phyloP scores from a whole-genome alignment of 371 early-diverging fungal genomes.

The Syncephalastrum monosporum region DNA sequence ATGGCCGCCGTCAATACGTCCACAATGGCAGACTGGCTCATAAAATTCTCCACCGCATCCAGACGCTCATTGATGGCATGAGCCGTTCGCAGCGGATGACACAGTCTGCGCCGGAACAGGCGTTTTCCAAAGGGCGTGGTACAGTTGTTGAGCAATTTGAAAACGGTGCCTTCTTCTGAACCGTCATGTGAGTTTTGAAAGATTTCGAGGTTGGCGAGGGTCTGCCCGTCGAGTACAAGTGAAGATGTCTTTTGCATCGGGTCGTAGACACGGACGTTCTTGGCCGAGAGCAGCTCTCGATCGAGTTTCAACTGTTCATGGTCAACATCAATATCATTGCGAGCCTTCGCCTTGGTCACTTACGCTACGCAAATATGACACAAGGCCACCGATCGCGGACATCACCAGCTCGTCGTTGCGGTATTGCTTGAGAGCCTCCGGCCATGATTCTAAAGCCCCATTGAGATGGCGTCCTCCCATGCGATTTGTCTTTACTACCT shows the following conservation, averaged over 20 bases:
- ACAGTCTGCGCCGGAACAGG: constrained; percentile 85
- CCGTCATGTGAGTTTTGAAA: constrained; percentile 86
- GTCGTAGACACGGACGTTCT: constrained; percentile 78
- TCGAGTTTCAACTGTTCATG: constrained; percentile 75
- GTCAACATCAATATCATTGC: constrained; percentile 1
- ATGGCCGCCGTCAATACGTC: constrained; percentile 38
- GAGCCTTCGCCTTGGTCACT: constrained; percentile 8
- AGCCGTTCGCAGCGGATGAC: constrained; percentile 84
- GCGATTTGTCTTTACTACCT: constrained; percentile 9
- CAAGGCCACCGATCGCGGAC: constrained; percentile 78
- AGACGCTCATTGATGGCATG: constrained; percentile 84
- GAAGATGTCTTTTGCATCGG: constrained; percentile 67
- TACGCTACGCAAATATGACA: constrained; percentile 75
- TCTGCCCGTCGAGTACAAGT: constrained; percentile 92
- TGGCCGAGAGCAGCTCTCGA: constrained; percentile 76
- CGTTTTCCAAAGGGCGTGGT: constrained; percentile 91
- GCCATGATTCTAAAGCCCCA: constrained; percentile 30
- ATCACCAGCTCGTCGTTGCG: constrained; percentile 44
- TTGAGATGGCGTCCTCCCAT: background rate
- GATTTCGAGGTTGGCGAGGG: constrained; percentile 92
- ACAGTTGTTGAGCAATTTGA: constrained; percentile 84
- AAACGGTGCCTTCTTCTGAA: constrained; percentile 79
- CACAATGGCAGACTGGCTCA: constrained; percentile 48
- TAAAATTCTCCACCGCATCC: constrained; percentile 85
- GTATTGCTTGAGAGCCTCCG: constrained; percentile 35